Evolutionary conservation across 768 basidiomycete genomes (phyloP), one percentile per base, ranked within the genome.

Genomic region (Lyophyllum semitale): DNA sequence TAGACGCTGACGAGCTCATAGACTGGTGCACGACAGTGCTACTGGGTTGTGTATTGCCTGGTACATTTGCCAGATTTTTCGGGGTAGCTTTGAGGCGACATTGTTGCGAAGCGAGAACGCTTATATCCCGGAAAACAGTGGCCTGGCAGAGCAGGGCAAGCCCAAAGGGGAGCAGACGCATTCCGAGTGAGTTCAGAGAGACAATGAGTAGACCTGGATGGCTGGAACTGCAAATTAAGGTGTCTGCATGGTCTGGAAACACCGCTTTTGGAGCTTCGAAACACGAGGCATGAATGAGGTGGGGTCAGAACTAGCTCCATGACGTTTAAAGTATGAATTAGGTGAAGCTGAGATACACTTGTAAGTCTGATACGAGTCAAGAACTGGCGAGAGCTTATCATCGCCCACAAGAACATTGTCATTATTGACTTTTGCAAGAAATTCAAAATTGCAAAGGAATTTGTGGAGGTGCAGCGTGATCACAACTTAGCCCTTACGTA

Each of bases 81-180:
- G 29, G 3, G 29, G 35, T 23, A 33, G 29, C 25, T 50, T 54
- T 59, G 27, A 51, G 58, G 35, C 25, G 63, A 46, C 73, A 75
- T 57, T 72, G 72, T 60, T 72, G 73, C n/a, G 69, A 62, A 26
- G 68, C 66, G 4, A 59, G 37, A 6, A 59, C 60, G n/a, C 42
- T 42, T n/a, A 45, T 23, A 59, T 30, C 52, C 18, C 50, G 51
- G 37, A 65, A 48, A 26, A 65, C 49, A 13, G 55, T 48, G 42
- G 42, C 37, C 22, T 60, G 63, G 53, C 54, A 62, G 38, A 70
- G 63, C 25, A 68, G 48, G 41, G 65, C 48, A 22, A 70, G 35
- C 32, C 55, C 53, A 8, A 67, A 57, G 29, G 65, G 56, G 23
- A 52, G 45, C 7, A 59, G 45, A 47, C 44, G 55, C 61, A 63